Evolutionary conservation across 2,329 filamentous ascomycete genomes (phyloP).

Genomic region (Shiraia sp.): DNA sequence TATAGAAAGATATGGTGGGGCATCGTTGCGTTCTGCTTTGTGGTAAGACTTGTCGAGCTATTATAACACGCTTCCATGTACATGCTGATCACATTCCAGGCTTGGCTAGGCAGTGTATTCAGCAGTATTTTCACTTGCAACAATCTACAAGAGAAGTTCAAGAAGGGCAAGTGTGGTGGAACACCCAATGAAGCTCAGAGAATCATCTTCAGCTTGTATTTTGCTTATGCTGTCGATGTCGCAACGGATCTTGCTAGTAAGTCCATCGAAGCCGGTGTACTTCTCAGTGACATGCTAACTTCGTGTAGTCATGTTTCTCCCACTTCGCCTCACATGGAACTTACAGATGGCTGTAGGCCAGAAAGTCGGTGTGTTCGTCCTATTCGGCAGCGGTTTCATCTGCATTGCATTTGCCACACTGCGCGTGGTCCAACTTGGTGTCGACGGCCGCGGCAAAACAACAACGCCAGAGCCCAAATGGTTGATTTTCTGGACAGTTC

Average conservation of each 20-base stretch:
- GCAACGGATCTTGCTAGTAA: constrained; percentile 40
- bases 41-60: constrained; percentile 22
- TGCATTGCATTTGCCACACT: constrained; percentile 26
- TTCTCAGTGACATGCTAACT: not conserved
- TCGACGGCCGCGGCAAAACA: constrained; percentile 17
- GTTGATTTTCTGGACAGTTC: constrained; percentile 40
- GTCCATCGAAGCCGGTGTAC: not conserved
- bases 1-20: constrained; percentile 45
- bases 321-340: constrained; percentile 42
- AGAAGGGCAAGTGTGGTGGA: constrained; percentile 26
- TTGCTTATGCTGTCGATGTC: constrained; percentile 40
- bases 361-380: constrained; percentile 36
- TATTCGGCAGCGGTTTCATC: constrained; percentile 22
- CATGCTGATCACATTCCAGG: constrained; percentile 18
- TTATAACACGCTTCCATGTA: too few relatives aligned
- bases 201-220: constrained; percentile 36
- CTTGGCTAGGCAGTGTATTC: constrained; percentile 41
- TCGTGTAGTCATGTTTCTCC: constrained; percentile 40
- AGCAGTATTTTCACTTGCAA: constrained; percentile 43
- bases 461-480: constrained; percentile 36
- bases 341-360: constrained; percentile 37
- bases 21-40: constrained; percentile 35
- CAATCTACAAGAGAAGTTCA: constrained; percentile 44
- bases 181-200: constrained; percentile 13
- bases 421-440: constrained; percentile 38